phyloP scores from a whole-genome alignment of 805 yeast genomes.

The Candida glaebosa region DNA sequence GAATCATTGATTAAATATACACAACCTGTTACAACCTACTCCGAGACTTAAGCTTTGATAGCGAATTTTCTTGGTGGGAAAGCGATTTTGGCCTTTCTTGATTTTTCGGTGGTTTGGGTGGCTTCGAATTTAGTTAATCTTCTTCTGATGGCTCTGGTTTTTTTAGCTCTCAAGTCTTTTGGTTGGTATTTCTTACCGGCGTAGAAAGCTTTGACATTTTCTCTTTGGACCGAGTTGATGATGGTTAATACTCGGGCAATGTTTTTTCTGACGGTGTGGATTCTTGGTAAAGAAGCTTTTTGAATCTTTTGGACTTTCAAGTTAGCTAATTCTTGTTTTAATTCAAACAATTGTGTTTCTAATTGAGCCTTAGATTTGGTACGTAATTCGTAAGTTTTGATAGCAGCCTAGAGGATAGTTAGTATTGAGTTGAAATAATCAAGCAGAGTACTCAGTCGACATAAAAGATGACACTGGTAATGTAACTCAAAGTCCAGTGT shows the following conservation, averaged over 20 bases:
- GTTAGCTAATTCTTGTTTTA: slow-evolving; percentile 93
- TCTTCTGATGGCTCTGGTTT: slow-evolving; percentile 99
- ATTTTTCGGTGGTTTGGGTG: slow-evolving; percentile 77
- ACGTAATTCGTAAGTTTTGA: slow-evolving; percentile 95
- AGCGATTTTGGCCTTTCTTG: slow-evolving; percentile 88
- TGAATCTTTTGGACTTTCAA: slow-evolving; percentile 95
- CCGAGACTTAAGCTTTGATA: slow-evolving; percentile 79
- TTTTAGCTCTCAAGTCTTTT: slow-evolving; percentile 98
- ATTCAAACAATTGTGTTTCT: slow-evolving; percentile 89
- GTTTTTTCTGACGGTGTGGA: slow-evolving; percentile 95
- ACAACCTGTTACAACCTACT: not conserved
- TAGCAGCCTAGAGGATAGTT: slow-evolving; percentile 58
- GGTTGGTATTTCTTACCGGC: slow-evolving; percentile 93
- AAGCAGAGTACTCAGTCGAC: too few relatives aligned
- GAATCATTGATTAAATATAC: slow-evolving; percentile 1
- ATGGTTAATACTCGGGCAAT: slow-evolving; percentile 97
- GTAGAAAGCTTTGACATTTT: slow-evolving; percentile 91
- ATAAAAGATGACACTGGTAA: too few relatives aligned
- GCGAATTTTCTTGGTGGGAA: slow-evolving; percentile 99
- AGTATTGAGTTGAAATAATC: not conserved
- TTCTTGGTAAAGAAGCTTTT: slow-evolving; percentile 91
- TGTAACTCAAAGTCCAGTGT: too few relatives aligned
- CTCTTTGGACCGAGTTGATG: slow-evolving; percentile 96
- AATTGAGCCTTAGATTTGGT: slow-evolving; percentile 96
- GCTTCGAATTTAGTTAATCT: slow-evolving; percentile 86